Evolutionary conservation across 2,329 filamentous ascomycete genomes (phyloP).

Genomic region (Fusarium chuoi): DNA sequence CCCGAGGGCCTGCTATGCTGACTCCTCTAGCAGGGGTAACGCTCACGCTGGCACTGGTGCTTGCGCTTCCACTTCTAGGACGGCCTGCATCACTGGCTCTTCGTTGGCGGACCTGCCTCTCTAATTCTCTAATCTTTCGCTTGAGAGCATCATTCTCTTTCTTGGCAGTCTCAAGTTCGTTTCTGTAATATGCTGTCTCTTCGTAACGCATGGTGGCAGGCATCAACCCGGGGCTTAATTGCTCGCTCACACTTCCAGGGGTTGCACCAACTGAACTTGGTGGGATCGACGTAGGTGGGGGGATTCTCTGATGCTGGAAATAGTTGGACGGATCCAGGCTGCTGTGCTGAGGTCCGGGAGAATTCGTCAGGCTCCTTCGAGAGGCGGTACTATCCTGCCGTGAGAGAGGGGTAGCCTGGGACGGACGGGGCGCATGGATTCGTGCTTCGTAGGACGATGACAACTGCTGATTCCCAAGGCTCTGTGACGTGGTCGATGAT

Average conservation of each 20-base stretch:
- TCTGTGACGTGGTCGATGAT: conserved; percentile 67
- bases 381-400: conserved; percentile 67
- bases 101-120: conserved; percentile 63
- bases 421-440: conserved; percentile 58
- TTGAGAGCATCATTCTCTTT: conserved; percentile 72
- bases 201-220: conserved; percentile 70
- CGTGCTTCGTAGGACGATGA: conserved; percentile 52
- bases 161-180: conserved; percentile 70
- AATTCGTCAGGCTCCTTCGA: conserved; percentile 62
- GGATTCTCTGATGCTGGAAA: conserved; percentile 59
- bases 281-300: conserved; percentile 47
- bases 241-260: conserved; percentile 51
- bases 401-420: conserved; percentile 58
- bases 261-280: conserved; percentile 55
- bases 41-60: conserved; percentile 62
- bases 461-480: conserved; percentile 51
- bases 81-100: conserved; percentile 59
- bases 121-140: conserved; percentile 69
- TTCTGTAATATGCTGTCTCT: conserved; percentile 68
- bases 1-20: conserved; percentile 59
- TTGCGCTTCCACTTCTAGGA: conserved; percentile 62
- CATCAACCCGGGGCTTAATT: conserved; percentile 65
- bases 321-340: conserved; percentile 57
- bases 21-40: conserved; percentile 51
- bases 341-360: conserved; percentile 59